Conservation (phyloP, 768 basidiomycete genomes). For the Phylloporus sp. region DNA sequence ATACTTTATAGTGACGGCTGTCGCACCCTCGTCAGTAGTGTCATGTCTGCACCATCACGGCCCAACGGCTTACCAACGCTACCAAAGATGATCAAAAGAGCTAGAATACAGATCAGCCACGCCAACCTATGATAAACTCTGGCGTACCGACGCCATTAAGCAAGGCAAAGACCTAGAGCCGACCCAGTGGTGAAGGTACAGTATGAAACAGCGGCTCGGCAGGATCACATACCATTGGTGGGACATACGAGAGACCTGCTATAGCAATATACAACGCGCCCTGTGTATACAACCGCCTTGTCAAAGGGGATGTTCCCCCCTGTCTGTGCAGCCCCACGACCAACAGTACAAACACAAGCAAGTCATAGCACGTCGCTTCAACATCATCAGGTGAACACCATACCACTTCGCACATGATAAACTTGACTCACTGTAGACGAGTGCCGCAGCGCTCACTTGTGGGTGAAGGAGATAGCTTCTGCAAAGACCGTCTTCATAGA, state of each 20-base stretch:
- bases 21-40: background rate
- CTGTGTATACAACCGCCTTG: slow-evolving; percentile 14
- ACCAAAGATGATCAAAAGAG: background rate
- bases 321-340: slow-evolving; percentile 13
- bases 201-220: too few relatives aligned
- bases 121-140: background rate
- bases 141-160: slow-evolving; percentile 5
- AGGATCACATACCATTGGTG: slow-evolving; percentile 1
- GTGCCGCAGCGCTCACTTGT: background rate
- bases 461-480: background rate
- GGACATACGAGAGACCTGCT: slow-evolving; percentile 13
- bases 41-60: too few relatives aligned
- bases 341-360: slow-evolving; percentile 18
- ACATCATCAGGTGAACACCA: too few relatives aligned
- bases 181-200: background rate
- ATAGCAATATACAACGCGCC: slow-evolving; percentile 15
- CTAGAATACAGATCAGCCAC: background rate
- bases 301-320: slow-evolving; percentile 10
- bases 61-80: slow-evolving; percentile 1
- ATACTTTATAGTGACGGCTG: slow-evolving; percentile 13
- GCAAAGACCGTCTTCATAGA: background rate
- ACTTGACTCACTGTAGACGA: slow-evolving; percentile 16
- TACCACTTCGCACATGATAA: too few relatives aligned
- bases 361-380: slow-evolving; percentile 17
- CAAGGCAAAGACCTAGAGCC: slow-evolving; percentile 6